These are phyloP conservation scores for Alternaria triticimaculans DNA, from an alignment of 2,329 filamentous ascomycete species.

Conservation along the genomic window DNA sequence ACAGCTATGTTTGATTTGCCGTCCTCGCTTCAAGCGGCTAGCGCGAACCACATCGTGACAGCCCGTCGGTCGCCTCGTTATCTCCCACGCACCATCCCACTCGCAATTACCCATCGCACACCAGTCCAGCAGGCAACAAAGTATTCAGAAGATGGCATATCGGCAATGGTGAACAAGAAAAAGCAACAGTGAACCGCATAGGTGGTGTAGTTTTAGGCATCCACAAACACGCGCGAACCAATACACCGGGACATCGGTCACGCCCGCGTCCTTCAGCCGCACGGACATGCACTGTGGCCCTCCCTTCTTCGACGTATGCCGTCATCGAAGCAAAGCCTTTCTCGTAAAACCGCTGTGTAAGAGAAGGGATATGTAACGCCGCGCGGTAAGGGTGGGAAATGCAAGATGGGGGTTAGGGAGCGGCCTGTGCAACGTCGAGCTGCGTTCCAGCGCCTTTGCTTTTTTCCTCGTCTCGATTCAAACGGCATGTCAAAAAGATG, in stretches of 20 bases:
- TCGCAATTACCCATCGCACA: not conserved
- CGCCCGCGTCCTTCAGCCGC: slow-evolving; percentile 4
- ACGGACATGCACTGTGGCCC: not conserved
- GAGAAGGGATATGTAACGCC: slow-evolving; percentile 16
- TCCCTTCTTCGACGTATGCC: slow-evolving; percentile 1
- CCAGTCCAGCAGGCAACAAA: slow-evolving; percentile 5
- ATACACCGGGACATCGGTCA: slow-evolving; percentile 4
- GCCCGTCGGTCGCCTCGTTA: slow-evolving; percentile 6
- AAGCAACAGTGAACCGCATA: slow-evolving; percentile 4
- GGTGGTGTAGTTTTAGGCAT: not conserved
- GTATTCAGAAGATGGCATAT: not conserved
- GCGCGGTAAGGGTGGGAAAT: slow-evolving; percentile 16
- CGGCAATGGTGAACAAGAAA: not conserved
- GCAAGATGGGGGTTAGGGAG: slow-evolving; percentile 5
- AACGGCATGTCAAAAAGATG: slow-evolving; percentile 9
- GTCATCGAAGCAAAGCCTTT: slow-evolving; percentile 4
- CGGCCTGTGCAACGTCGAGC: slow-evolving; percentile 17
- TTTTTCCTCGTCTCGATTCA: slow-evolving; percentile 12
- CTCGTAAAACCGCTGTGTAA: slow-evolving; percentile 13
- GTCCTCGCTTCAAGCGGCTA: not conserved
- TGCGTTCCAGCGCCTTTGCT: slow-evolving; percentile 20
- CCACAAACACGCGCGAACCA: slow-evolving; percentile 4
- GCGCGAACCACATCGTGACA: slow-evolving; percentile 11
- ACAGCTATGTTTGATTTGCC: not conserved
- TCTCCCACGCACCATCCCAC: slow-evolving; percentile 10